Conservation (phyloP, 306 rosid species). For the Cicer cuneatum region DNA sequence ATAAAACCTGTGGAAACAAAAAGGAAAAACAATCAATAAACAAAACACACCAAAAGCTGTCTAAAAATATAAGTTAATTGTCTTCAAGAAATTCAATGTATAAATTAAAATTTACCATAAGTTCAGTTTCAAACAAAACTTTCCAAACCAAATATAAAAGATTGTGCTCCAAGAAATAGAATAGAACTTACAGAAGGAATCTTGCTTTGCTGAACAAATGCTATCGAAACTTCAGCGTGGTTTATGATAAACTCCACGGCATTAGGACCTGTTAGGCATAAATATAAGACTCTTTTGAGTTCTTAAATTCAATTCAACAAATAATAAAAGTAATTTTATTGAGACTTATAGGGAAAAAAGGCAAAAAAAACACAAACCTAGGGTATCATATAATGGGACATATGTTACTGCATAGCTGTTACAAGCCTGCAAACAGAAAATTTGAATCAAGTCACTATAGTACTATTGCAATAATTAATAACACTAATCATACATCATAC, state of each 20-base stretch:
- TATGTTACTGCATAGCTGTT: constrained; percentile 75
- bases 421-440: constrained; percentile 73
- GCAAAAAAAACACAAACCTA: constrained; percentile 60
- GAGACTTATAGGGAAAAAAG: constrained; percentile 29
- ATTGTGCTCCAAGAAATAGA: constrained; percentile 32
- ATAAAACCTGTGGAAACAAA: constrained; percentile 68
- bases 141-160: not conserved
- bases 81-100: constrained; percentile 29
- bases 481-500: not conserved
- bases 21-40: not conserved
- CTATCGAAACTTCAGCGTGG: constrained; percentile 89
- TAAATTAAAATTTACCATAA: constrained; percentile 10
- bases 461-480: not conserved
- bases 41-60: not conserved
- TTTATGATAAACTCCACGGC: constrained; percentile 91
- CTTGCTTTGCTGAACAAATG: constrained; percentile 86
- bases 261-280: constrained; percentile 70
- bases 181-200: constrained; percentile 75
- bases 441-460: constrained; percentile 36
- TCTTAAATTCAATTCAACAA: not conserved
- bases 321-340: constrained; percentile 28
- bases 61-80: not conserved
- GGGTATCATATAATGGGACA: constrained; percentile 86
- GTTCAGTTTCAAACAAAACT: not conserved
- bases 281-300: not conserved